Conservation (phyloP, 768 basidiomycete genomes). For the Tricholomella constricta region DNA sequence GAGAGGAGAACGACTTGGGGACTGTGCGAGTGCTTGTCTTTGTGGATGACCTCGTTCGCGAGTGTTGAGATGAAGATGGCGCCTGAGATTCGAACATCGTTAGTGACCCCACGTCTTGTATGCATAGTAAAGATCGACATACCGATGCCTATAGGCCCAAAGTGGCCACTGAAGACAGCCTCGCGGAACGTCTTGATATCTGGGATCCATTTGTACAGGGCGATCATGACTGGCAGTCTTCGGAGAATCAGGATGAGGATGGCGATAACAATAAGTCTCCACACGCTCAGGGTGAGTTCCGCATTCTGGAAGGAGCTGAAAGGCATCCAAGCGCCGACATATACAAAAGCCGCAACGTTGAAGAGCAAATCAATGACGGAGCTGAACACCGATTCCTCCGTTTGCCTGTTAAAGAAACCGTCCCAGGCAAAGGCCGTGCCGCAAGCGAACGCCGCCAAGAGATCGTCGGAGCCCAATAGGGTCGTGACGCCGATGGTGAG, state of each 20-base stretch:
- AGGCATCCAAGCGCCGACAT: conserved; percentile 97
- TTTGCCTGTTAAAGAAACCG: conserved; percentile 90
- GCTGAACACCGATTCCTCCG: conserved; percentile 93
- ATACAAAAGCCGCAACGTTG: conserved; percentile 94
- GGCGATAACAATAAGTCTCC: conserved; percentile 84
- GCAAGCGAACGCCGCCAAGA: conserved; percentile 92
- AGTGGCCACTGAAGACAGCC: conserved; percentile 93
- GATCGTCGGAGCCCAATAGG: conserved; percentile 89
- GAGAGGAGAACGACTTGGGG: conserved; percentile 67
- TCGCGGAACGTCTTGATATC: conserved; percentile 95
- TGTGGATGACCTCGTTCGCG: conserved; percentile 61
- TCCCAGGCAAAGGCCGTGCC: conserved; percentile 98
- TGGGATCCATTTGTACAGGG: conserved; percentile 89
- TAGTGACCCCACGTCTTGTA: background rate
- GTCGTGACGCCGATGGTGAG: conserved; percentile 84
- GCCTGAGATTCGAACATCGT: conserved; percentile 40
- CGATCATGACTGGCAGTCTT: conserved; percentile 82
- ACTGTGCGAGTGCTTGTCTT: conserved; percentile 42
- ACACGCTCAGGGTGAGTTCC: conserved; percentile 69
- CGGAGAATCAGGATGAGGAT: conserved; percentile 81
- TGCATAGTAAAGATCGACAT: conserved; percentile 22
- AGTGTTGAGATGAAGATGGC: conserved; percentile 93
- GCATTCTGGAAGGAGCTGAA: conserved; percentile 76
- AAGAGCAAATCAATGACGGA: conserved; percentile 96
- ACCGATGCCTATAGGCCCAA: conserved; percentile 87